These are phyloP conservation scores for Fusarium buxicola DNA, from an alignment of 2,329 filamentous ascomycete genomes.

Conservation along the genomic window DNA sequence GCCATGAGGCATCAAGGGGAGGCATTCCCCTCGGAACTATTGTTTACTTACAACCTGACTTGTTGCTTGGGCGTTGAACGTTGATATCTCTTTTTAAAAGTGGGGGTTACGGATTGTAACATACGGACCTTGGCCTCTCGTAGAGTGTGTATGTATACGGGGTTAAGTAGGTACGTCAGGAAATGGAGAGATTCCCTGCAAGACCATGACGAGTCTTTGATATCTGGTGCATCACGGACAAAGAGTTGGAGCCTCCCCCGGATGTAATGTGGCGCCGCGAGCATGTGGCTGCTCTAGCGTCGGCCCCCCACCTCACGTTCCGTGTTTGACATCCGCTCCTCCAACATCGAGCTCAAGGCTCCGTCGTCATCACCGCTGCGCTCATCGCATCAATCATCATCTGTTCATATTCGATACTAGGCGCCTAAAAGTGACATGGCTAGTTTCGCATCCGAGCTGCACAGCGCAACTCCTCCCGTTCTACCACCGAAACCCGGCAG, in stretches of 20 bases:
- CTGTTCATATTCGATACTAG: not conserved
- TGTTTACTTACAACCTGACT: not conserved
- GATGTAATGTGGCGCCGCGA: too few species aligned
- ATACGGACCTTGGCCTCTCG: constrained; percentile 16
- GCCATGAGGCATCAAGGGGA: constrained; percentile 25
- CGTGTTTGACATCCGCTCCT: too few species aligned
- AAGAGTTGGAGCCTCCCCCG: constrained; percentile 1
- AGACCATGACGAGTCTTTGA: not conserved
- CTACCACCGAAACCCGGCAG: constrained; percentile 79
- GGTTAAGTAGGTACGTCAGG: not conserved
- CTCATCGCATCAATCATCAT: not conserved
- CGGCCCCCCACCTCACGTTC: constrained; percentile 33
- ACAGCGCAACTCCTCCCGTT: constrained; percentile 65
- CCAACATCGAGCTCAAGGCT: constrained; percentile 7
- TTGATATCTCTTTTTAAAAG: constrained; percentile 18
- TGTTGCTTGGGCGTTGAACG: constrained; percentile 26
- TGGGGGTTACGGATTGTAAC: constrained; percentile 30
- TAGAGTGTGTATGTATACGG: constrained; percentile 19
- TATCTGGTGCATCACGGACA: not conserved
- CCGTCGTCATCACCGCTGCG: not conserved
- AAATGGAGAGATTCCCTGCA: constrained; percentile 8
- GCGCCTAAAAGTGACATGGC: constrained; percentile 38
- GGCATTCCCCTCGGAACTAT: not conserved
- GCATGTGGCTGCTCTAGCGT: too few species aligned
- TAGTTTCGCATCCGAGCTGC: constrained; percentile 46